phyloP scores from a whole-genome alignment of 2,329 filamentous ascomycete genomes.

The Alternaria novae-zelandiae region DNA sequence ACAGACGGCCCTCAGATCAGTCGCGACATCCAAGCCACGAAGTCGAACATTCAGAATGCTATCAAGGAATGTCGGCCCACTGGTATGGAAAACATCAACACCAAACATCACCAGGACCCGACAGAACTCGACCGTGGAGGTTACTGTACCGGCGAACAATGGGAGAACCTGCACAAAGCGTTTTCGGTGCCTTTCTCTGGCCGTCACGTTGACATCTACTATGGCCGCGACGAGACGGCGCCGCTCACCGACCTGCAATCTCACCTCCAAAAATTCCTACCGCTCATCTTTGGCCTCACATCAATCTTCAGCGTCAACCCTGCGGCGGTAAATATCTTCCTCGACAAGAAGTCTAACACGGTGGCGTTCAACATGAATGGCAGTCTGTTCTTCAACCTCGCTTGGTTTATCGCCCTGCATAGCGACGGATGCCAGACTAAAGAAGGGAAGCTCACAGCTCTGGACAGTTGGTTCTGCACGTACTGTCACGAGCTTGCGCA shows the following conservation, averaged over 20 bases:
- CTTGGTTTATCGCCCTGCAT: slow-evolving; percentile 85
- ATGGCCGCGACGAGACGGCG: slow-evolving; percentile 38
- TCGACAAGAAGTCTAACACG: slow-evolving; percentile 76
- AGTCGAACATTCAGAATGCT: slow-evolving; percentile 45
- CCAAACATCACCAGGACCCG: slow-evolving; percentile 45
- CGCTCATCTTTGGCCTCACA: slow-evolving; percentile 43
- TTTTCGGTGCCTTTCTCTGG: slow-evolving; percentile 44
- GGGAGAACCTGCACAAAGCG: slow-evolving; percentile 47
- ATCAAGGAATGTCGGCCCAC: slow-evolving; percentile 47
- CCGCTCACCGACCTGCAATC: slow-evolving; percentile 34
- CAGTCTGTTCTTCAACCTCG: slow-evolving; percentile 91
- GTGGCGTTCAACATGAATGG: slow-evolving; percentile 93
- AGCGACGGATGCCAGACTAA: slow-evolving; percentile 26
- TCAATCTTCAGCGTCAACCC: slow-evolving; percentile 69
- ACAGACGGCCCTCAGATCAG: slow-evolving; percentile 45
- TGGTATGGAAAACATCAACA: slow-evolving; percentile 41
- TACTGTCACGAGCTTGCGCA: slow-evolving; percentile 94
- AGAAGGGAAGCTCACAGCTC: slow-evolving; percentile 50
- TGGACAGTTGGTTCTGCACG: slow-evolving; percentile 93
- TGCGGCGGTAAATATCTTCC: slow-evolving; percentile 81
- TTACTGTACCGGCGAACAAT: slow-evolving; percentile 48
- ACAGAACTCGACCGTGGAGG: slow-evolving; percentile 47
- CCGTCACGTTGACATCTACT: slow-evolving; percentile 45
- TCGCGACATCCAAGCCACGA: slow-evolving; percentile 43
- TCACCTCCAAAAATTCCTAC: slow-evolving; percentile 38